Conservation (phyloP, 495 filamentous ascomycete species). For the Corynascus novoguineensis region DNA sequence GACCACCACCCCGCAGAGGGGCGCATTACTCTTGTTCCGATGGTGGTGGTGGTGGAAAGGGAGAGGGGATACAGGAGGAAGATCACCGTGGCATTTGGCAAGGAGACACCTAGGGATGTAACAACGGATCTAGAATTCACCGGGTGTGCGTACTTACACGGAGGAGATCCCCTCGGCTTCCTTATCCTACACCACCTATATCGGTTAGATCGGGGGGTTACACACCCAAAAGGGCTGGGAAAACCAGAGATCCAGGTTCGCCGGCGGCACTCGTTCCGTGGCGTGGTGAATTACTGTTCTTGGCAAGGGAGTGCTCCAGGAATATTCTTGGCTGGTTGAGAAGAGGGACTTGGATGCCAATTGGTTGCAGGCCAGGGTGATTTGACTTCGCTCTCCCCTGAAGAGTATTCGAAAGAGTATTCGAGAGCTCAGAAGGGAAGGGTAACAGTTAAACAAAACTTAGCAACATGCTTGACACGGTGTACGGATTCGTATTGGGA, state of each 20-base stretch:
- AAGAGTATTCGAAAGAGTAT: too few relatives aligned
- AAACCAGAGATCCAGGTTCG: not conserved
- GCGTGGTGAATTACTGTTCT: conserved; percentile 1
- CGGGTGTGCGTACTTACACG: too few relatives aligned
- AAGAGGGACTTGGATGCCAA: conserved; percentile 1
- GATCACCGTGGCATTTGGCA: not conserved
- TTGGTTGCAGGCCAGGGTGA: not conserved
- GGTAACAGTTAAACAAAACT: not conserved
- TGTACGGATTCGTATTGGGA: too few relatives aligned
- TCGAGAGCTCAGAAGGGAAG: not conserved
- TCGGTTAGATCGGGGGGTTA: not conserved
- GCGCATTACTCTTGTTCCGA: not conserved
- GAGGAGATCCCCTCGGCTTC: too few relatives aligned
- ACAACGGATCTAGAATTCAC: too few relatives aligned
- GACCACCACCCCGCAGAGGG: not conserved
- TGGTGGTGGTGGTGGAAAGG: not conserved
- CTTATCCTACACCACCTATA: too few relatives aligned
- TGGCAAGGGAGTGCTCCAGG: conserved; percentile 1
- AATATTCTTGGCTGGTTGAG: not conserved
- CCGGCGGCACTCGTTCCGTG: conserved; percentile 10
- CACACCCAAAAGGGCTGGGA: not conserved
- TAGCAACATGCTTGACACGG: not conserved
- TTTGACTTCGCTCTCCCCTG: too few relatives aligned
- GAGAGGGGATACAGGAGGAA: not conserved
- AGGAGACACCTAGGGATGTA: not conserved